Conservation (phyloP, 495 filamentous ascomycete genomes). For the Podospora appendiculata region DNA sequence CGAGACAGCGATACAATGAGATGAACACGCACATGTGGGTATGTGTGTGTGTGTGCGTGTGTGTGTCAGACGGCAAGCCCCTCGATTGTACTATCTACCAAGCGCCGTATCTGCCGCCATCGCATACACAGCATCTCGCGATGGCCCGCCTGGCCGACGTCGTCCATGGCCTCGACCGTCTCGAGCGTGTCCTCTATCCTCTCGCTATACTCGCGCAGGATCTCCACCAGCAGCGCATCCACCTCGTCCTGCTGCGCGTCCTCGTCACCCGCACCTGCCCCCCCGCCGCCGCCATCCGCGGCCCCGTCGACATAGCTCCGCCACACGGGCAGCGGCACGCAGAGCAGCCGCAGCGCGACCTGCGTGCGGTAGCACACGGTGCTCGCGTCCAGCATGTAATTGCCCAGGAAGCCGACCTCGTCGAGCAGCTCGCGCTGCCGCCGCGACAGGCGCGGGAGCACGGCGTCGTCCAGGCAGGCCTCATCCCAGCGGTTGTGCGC, state of each 20-base stretch:
- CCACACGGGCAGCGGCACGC: conserved; percentile 27
- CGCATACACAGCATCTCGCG: conserved; percentile 13
- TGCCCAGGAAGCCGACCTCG: conserved; percentile 55
- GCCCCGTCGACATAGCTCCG: conserved; percentile 26
- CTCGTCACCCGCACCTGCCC: conserved; percentile 18
- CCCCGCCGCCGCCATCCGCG: conserved; percentile 31
- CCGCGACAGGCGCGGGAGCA: conserved; percentile 46
- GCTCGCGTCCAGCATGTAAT: conserved; percentile 54
- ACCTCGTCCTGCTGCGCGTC: conserved; percentile 22
- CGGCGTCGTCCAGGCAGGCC: conserved; percentile 57
- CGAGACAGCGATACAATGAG: too few relatives aligned
- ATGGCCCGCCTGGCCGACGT: conserved; percentile 10
- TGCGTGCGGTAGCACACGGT: conserved; percentile 66
- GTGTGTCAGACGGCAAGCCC: conserved; percentile 4
- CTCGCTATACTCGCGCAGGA: conserved; percentile 12
- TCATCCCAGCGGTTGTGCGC: conserved; percentile 59
- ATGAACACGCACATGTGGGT: too few relatives aligned
- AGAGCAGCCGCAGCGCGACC: conserved; percentile 51
- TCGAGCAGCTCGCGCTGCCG: conserved; percentile 44
- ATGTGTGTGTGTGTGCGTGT: too few relatives aligned
- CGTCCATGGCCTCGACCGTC: conserved; percentile 2
- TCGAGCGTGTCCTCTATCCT: conserved; percentile 6
- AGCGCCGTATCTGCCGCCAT: conserved; percentile 21
- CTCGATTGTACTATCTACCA: conserved; percentile 15
- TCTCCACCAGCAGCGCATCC: conserved; percentile 19